Percentiles rank a stretch among this genome's conserved stretches.
Evolutionary conservation across 768 basidiomycete species (phyloP).

Genomic region (Kwoniella bestiolae): DNA sequence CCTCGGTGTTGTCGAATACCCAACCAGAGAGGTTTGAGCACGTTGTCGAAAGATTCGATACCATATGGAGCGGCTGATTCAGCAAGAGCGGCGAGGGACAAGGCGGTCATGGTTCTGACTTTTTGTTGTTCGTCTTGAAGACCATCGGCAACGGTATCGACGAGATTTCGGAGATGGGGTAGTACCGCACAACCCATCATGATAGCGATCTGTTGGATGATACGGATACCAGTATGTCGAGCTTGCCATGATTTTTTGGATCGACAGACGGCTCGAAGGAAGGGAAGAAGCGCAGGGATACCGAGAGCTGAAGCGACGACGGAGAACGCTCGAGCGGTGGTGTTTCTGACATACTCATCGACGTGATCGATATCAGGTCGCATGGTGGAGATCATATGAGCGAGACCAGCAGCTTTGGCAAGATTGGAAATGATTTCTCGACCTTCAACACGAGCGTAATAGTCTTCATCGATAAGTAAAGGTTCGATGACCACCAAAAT

Average conservation of each 20-base stretch:
- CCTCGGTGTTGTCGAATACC: slow-evolving; percentile 94
- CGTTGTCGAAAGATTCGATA: slow-evolving; percentile 98
- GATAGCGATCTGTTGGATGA: slow-evolving; percentile 98
- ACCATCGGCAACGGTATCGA: slow-evolving; percentile 93
- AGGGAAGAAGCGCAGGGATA: slow-evolving; percentile 94
- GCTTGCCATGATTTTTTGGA: slow-evolving; percentile 99
- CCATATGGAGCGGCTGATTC: slow-evolving; percentile 98
- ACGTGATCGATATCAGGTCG: slow-evolving; percentile 99
- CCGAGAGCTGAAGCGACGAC: slow-evolving; percentile 98
- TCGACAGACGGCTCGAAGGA: slow-evolving; percentile 96
- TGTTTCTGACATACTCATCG: slow-evolving; percentile 98
- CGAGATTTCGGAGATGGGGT: slow-evolving; percentile 93
- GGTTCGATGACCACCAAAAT: slow-evolving; percentile 99
- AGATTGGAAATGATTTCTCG: slow-evolving; percentile 99
- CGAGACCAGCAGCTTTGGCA: slow-evolving; percentile 96
- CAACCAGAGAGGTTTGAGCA: slow-evolving; percentile 90
- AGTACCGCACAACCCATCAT: slow-evolving; percentile 99
- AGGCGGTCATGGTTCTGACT: slow-evolving; percentile 92
- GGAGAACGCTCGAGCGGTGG: slow-evolving; percentile 97
- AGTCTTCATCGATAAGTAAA: slow-evolving; percentile 94
- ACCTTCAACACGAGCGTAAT: slow-evolving; percentile 82
- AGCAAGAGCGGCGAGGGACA: slow-evolving; percentile 88
- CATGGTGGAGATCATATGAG: slow-evolving; percentile 99
- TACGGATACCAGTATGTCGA: slow-evolving; percentile 97
- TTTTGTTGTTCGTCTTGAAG: slow-evolving; percentile 94